Conservation (phyloP, 768 basidiomycete species). For the Xerocomellus dryophilus region DNA sequence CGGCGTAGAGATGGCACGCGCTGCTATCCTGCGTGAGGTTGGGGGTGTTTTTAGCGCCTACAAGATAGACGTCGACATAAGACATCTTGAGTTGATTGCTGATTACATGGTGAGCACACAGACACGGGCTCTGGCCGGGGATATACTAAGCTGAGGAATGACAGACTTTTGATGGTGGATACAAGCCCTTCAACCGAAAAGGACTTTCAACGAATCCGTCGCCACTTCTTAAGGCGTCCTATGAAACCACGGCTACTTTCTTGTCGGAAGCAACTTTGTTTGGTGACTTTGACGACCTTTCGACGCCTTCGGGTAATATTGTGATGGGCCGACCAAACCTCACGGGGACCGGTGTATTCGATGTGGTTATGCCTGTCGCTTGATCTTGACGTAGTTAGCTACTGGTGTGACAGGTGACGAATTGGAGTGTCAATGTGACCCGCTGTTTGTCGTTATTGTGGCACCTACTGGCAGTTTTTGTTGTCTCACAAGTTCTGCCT, state of each 20-base stretch:
- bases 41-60: conserved; percentile 90
- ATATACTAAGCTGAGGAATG: background rate
- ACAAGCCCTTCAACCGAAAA: conserved; percentile 96
- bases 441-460: conserved; percentile 27
- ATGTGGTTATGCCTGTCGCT: conserved; percentile 61
- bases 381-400: conserved; percentile 3
- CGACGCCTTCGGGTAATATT: conserved; percentile 87
- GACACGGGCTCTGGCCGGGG: background rate
- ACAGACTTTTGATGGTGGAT: conserved; percentile 96
- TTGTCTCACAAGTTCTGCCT: conserved; percentile 11
- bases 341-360: conserved; percentile 96
- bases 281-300: conserved; percentile 93
- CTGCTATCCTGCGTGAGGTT: conserved; percentile 88
- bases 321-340: conserved; percentile 82
- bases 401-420: conserved; percentile 10
- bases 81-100: conserved; percentile 95
- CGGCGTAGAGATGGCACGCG: conserved; percentile 95
- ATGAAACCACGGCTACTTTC: conserved; percentile 93
- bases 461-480: conserved; percentile 14
- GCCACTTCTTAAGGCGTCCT: conserved; percentile 96
- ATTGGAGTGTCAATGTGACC: conserved; percentile 2
- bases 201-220: conserved; percentile 92
- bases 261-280: conserved; percentile 90
- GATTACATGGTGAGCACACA: conserved; percentile 88
- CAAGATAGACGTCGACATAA: conserved; percentile 90